Base-by-base conservation (phyloP, 169 alveolate species). In the Plasmodium cynomolgi region DNA sequence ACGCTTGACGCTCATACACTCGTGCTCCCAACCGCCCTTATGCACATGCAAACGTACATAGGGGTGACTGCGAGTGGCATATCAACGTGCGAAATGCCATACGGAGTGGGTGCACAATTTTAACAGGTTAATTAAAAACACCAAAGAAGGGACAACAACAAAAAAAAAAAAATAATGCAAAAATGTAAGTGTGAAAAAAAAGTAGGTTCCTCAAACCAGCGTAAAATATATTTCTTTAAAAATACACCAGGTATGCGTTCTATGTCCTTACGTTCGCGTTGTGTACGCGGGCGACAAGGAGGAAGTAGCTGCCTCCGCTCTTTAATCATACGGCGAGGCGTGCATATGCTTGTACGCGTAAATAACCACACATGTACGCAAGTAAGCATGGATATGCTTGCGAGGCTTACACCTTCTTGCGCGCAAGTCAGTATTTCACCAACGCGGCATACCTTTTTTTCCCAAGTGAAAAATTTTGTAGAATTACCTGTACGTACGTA, bases 61-160 rank as follows among this genome's bases (percentile, higher is more conserved):
- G 74, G 29, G 34, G 5, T 47, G 39, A 54, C 37, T 29, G 29
- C 75, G 17, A n/a, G 26, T 33, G 33, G 47, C 58, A 23, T 72
- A 50, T 44, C 31, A 33, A 84, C 39, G 77, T 74, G 80, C 62
- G 80, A 72, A 54, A 29, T 58, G 68, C 62, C 11, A 26, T 50
- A 39, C 37, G 90, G 72, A 85, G 39, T 54, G 62, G 82, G 94
- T 88, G 81, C 94, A 88, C 82, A 71, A 58, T 56, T 79, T 88
- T 62, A 56, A 54, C 7, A 82, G 39, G 58, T 29, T 31, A 84
- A 73, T 29, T 73, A 74, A 41, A 29, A 74, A 84, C 56, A 84
- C 23, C 26, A 62, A 58, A 31, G 37, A 82, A 15, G 68, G 39
- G 37, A 33, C 13, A 82, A 82, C 77, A 15, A 31, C 7, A 26